Percentiles rank a stretch among this genome's conserved stretches.
These are phyloP conservation scores for Alternaria gansuensis DNA, from an alignment of 2,329 filamentous ascomycete genomes.

Conservation along the genomic window DNA sequence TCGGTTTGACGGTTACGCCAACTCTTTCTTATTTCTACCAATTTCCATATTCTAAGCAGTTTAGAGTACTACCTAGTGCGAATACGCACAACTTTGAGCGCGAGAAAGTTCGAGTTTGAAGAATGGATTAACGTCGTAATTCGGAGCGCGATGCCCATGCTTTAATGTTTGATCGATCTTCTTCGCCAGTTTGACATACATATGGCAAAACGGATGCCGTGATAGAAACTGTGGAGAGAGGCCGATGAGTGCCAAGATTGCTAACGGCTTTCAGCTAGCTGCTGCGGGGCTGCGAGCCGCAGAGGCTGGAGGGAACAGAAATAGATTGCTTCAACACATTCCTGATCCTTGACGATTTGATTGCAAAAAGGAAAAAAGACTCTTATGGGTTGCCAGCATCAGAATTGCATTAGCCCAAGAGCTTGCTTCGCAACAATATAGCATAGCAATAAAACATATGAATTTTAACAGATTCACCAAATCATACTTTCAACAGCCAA, in stretches of 20 bases:
- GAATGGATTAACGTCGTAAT: no score
- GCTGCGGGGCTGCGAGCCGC: not conserved
- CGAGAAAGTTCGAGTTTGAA: no score
- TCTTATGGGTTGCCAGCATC: not conserved
- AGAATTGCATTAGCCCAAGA: not conserved
- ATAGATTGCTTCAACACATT: not conserved
- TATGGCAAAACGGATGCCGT: no score
- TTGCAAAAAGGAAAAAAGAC: not conserved
- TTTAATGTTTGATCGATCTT: no score
- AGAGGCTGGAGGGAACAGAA: slow-evolving; percentile 1
- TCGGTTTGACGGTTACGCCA: no score
- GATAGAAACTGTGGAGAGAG: not conserved
- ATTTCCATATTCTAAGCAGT: no score
- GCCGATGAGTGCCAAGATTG: not conserved
- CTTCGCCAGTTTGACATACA: no score
- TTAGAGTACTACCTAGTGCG: no score
- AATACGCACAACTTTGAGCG: no score
- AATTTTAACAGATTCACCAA: not conserved
- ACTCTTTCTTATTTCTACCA: no score
- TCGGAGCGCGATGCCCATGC: no score
- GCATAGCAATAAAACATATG: not conserved
- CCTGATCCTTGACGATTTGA: not conserved
- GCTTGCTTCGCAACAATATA: not conserved
- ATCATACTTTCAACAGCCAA: not conserved
- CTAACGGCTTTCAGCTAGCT: not conserved